A percentile compares a stretch with the other conserved stretches of the same genome.
phyloP scores from a whole-genome alignment of 495 filamentous ascomycete genomes.

The Hypoxylon fragiforme region DNA sequence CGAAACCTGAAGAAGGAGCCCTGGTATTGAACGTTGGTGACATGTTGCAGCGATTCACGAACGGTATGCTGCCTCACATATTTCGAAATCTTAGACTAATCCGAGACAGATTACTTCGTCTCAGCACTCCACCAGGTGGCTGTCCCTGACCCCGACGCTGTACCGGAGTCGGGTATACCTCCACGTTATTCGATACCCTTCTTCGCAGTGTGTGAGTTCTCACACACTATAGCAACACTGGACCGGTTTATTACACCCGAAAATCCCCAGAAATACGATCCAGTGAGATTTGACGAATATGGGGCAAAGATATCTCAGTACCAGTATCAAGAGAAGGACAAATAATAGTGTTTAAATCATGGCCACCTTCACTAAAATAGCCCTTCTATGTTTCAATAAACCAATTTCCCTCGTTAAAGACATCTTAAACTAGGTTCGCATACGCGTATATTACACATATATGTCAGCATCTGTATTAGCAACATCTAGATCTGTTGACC shows the following conservation, averaged over 20 bases:
- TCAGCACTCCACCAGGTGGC: slow-evolving; percentile 59
- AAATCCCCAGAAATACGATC: slow-evolving; percentile 53
- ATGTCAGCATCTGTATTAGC: too few species aligned
- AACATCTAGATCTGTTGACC: too few species aligned
- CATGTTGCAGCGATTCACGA: slow-evolving; percentile 61
- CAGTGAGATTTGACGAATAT: slow-evolving; percentile 43
- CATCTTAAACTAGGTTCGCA: too few species aligned
- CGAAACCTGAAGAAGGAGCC: slow-evolving; percentile 50
- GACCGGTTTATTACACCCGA: slow-evolving; percentile 47
- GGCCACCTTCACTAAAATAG: not conserved
- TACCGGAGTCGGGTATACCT: slow-evolving; percentile 50
- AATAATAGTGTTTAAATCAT: not conserved
- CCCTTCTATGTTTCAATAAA: not conserved
- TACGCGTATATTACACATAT: too few species aligned
- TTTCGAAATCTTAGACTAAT: not conserved
- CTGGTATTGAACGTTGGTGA: slow-evolving; percentile 62
- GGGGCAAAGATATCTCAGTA: slow-evolving; percentile 27
- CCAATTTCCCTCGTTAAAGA: too few species aligned
- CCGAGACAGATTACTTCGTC: slow-evolving; percentile 46
- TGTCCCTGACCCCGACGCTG: slow-evolving; percentile 46
- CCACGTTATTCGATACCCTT: slow-evolving; percentile 64
- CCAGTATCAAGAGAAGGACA: slow-evolving; percentile 3
- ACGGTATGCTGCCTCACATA: slow-evolving; percentile 46
- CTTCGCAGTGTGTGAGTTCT: slow-evolving; percentile 57
- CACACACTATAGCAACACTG: slow-evolving; percentile 57